Evolutionary conservation across 2,329 filamentous ascomycete species (phyloP).

Genomic region (Aureobasidium vineae): DNA sequence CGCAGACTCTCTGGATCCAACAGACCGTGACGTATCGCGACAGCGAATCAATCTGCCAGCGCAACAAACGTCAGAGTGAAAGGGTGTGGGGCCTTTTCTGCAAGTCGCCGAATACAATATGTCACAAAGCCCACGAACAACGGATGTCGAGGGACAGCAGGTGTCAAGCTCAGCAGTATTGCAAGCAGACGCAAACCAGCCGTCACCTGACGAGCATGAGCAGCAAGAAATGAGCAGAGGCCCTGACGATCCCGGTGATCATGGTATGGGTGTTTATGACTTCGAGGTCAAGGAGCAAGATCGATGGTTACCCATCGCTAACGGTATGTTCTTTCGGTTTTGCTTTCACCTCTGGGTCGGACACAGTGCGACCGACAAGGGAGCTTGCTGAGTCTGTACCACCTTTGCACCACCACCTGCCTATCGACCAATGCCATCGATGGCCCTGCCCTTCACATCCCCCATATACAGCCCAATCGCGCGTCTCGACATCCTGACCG

Average conservation of each 20-base stretch:
- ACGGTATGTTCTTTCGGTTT: constrained; percentile 71
- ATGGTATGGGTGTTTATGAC: constrained; percentile 75
- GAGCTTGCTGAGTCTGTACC: constrained; percentile 32
- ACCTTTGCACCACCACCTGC: constrained; percentile 35
- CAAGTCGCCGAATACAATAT: constrained; percentile 74
- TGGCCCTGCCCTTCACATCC: constrained; percentile 33
- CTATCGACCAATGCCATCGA: constrained; percentile 35
- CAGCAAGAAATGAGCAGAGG: constrained; percentile 52
- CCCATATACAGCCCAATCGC: constrained; percentile 45
- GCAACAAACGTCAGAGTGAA: constrained; percentile 29
- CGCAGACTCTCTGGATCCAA: constrained; percentile 25
- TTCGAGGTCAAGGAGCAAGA: constrained; percentile 99
- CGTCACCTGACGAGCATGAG: constrained; percentile 68
- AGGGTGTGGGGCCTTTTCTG: constrained; percentile 34
- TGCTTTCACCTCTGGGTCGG: constrained; percentile 2
- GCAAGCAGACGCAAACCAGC: constrained; percentile 26
- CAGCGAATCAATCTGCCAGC: constrained; percentile 38
- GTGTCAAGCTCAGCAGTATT: constrained; percentile 21
- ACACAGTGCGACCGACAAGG: constrained; percentile 9
- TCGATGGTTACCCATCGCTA: constrained; percentile 98
- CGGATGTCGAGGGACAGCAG: constrained; percentile 72
- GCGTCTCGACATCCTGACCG: constrained; percentile 48
- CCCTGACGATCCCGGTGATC: constrained; percentile 37
- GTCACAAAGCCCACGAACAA: constrained; percentile 86
- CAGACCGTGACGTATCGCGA: constrained; percentile 35